Base-by-base conservation (phyloP, 495 filamentous ascomycete species). In the Aspergillus panamensis region DNA sequence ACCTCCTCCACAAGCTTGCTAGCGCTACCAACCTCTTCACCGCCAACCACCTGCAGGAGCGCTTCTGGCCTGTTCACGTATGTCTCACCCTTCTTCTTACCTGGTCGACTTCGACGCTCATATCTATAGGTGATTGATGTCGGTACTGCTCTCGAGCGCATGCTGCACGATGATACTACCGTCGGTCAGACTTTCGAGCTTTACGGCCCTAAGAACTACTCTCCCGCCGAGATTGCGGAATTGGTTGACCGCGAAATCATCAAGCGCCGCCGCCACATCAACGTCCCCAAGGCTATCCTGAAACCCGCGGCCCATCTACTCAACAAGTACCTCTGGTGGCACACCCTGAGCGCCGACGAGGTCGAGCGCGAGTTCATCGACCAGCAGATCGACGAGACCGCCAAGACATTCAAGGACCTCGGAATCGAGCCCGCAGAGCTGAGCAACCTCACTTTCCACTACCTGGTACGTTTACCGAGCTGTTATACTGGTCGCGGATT, bases 321-420 rank as follows among this genome's bases (percentile, higher is more conserved):
- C 39, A 96, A 96, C 82, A 84, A 83, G 63, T 66, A 77, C 43
- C 71, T 96, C 16, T 99, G 92, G 92, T 99, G 91, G 91, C 87
- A 85, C 35, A 82, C 86, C 29, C 78, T 86, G 37, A 91, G 87
- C 17, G 83, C 86, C n/a, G 94, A 97, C 63, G 83, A 95, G 68
- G 80, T 99, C 13, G 92, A 96, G 80, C 80, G 89, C 44, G 92
- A 99, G 73, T 97, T 94, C 79, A 84, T 95, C 62, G 89, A 97
- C 72, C 95, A 97, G 73, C 80, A 83, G 64, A 94, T 99, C 66
- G 94, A 99, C 77, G 81, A 82, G 45, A 85, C 77, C 3, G 93
- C 94, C 48, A 97, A 96, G 82, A 97, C 95, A 6, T 96, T 97
- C 82, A 87, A 87, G 74, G 92, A 97, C 69, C 79, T 99, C 43